Evolutionary conservation across 805 yeast species (phyloP).

Genomic region (Tetrapisispora fleetii): DNA sequence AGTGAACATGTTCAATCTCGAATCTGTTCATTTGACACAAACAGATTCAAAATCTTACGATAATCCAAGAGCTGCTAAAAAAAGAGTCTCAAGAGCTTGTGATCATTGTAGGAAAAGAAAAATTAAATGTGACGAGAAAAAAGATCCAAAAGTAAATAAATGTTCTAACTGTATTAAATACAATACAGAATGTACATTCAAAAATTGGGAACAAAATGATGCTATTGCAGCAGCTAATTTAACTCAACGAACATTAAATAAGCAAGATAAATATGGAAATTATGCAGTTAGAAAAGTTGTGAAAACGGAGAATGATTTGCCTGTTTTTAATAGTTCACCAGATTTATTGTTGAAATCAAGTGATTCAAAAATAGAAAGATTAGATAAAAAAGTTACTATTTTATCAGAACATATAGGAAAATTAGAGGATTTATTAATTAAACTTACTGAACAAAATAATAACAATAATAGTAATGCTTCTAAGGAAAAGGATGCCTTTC

Average conservation of each 20-base stretch:
- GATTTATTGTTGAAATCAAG: neutral
- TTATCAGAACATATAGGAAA: conserved; percentile 16
- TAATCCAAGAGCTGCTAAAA: conserved; percentile 8
- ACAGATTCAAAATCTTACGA: neutral
- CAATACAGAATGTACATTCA: conserved; percentile 18
- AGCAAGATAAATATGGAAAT: conserved; percentile 2
- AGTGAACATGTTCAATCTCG: neutral
- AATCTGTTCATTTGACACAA: neutral
- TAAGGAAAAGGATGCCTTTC: too few relatives aligned
- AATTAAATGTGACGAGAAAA: conserved; percentile 22
- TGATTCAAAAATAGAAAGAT: conserved; percentile 10
- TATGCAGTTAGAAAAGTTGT: neutral
- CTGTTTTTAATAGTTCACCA: neutral
- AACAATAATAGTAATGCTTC: too few relatives aligned
- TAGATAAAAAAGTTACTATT: conserved; percentile 18
- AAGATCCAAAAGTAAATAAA: conserved; percentile 13
- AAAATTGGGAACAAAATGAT: conserved; percentile 11
- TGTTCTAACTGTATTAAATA: conserved; percentile 25
- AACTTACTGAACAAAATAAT: conserved; percentile 6
- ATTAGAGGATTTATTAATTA: conserved; percentile 16
- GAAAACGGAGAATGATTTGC: neutral
- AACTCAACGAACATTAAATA: neutral
- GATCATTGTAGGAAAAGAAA: conserved; percentile 28
- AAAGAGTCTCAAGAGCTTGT: conserved; percentile 26
- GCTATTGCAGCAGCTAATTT: conserved; percentile 3